A percentile compares a stretch with the other conserved stretches of the same genome.
These are phyloP conservation scores for Eucalyptus virginea DNA, from an alignment of 345 rosid species.

Conservation along the genomic window DNA sequence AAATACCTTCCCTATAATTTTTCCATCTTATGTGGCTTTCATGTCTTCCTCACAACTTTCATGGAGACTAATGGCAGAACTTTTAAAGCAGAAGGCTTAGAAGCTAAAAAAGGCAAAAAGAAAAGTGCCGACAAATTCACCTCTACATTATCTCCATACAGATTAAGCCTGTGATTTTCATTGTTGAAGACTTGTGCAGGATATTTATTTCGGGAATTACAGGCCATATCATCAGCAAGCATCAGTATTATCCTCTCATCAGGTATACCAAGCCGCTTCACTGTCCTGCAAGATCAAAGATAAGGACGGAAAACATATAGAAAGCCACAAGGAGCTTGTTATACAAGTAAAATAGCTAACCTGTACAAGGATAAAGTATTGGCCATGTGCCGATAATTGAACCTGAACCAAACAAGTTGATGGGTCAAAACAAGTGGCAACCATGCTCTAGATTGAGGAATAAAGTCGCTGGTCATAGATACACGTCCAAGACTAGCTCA, in stretches of 20 bases:
- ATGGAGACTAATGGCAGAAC: background rate
- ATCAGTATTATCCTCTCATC: constrained; percentile 93
- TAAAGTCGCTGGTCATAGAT: background rate
- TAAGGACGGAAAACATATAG: background rate
- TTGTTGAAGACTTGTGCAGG: constrained; percentile 99
- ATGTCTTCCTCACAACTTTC: background rate
- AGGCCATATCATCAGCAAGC: constrained; percentile 99
- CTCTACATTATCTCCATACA: constrained; percentile 99
- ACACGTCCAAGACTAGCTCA: background rate
- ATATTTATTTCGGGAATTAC: constrained; percentile 85
- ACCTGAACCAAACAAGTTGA: constrained; percentile 42
- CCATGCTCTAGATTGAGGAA: background rate
- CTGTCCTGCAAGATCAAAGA: constrained; percentile 51
- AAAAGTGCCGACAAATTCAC: constrained; percentile 17
- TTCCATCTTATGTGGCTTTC: background rate
- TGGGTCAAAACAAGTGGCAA: background rate
- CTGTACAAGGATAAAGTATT: constrained; percentile 89
- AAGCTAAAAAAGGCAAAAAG: background rate
- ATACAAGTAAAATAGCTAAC: constrained; percentile 12
- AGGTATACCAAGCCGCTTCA: constrained; percentile 89
- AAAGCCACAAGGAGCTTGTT: background rate
- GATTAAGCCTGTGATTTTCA: constrained; percentile 85
- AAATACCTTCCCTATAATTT: background rate
- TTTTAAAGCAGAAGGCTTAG: background rate
- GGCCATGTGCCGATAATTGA: constrained; percentile 97